phyloP scores from a whole-genome alignment of 1,139 yeast species.

The Yamadazyma oceani region DNA sequence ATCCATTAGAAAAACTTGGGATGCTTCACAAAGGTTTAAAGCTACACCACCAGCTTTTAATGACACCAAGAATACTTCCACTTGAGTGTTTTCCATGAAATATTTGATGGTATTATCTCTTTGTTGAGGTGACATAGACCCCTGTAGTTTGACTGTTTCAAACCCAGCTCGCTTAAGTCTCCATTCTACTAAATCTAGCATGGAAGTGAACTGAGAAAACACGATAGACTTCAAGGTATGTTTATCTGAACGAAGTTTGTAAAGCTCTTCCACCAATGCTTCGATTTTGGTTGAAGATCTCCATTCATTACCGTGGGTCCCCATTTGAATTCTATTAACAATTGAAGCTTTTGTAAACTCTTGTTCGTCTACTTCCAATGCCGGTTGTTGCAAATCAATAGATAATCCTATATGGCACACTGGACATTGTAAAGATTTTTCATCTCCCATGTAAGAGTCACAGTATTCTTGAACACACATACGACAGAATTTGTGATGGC shows the following conservation, averaged over 20 bases:
- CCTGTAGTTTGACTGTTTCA: constrained; percentile 88
- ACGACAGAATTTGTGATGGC: constrained; percentile 91
- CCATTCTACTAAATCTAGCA: constrained; percentile 96
- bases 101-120: constrained; percentile 87
- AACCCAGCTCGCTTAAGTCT: constrained; percentile 91
- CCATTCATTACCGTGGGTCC: constrained; percentile 74
- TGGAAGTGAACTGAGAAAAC: constrained; percentile 93
- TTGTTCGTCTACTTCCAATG: constrained; percentile 71
- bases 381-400: constrained; percentile 85
- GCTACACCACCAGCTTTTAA: constrained; percentile 99
- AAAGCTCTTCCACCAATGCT: constrained; percentile 90
- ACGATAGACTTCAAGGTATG: constrained; percentile 94
- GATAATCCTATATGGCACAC: constrained; percentile 93
- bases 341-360: constrained; percentile 76
- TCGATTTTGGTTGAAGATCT: constrained; percentile 93
- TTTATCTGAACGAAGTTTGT: constrained; percentile 78
- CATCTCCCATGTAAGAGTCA: constrained; percentile 73
- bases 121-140: constrained; percentile 95
- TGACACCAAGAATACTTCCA: constrained; percentile 91
- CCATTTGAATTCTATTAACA: constrained; percentile 82
- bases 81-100: constrained; percentile 88
- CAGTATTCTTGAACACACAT: constrained; percentile 88
- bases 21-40: constrained; percentile 90
- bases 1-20: constrained; percentile 90
- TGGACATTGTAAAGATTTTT: constrained; percentile 73